phyloP scores from a whole-genome alignment of 2,329 filamentous ascomycete genomes.

The Leptographium radiaticola region DNA sequence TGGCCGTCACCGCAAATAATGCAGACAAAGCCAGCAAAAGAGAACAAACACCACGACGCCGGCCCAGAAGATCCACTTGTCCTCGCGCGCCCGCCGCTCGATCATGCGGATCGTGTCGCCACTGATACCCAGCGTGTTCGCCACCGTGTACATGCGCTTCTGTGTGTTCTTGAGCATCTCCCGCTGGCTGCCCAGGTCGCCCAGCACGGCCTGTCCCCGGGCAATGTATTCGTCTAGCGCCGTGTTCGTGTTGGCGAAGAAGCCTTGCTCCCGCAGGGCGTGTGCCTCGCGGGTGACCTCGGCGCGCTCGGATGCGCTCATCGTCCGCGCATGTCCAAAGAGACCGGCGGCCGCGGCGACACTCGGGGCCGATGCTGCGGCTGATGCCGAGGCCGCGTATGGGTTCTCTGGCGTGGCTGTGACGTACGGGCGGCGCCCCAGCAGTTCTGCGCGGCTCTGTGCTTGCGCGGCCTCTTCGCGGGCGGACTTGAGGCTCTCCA shows the following conservation, averaged over 20 bases:
- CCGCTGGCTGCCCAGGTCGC: slow-evolving; percentile 76
- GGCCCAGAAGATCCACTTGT: slow-evolving; percentile 95
- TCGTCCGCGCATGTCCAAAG: slow-evolving; percentile 24
- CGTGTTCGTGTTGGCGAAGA: slow-evolving; percentile 68
- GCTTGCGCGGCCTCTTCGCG: slow-evolving; percentile 60
- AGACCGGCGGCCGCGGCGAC: slow-evolving; percentile 12
- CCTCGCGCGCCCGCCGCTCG: slow-evolving; percentile 78
- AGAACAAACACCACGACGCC: slow-evolving; percentile 76
- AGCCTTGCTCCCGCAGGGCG: slow-evolving; percentile 77
- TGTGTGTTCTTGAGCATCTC: slow-evolving; percentile 95
- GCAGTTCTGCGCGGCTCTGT: slow-evolving; percentile 62
- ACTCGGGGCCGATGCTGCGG: slow-evolving; percentile 7
- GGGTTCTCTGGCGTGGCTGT: slow-evolving; percentile 79
- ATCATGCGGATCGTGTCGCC: slow-evolving; percentile 97
- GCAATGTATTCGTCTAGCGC: slow-evolving; percentile 93
- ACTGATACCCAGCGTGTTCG: slow-evolving; percentile 84
- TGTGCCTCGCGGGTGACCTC: slow-evolving; percentile 53
- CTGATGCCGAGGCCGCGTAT: slow-evolving; percentile 50
- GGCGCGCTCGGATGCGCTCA: slow-evolving; percentile 24
- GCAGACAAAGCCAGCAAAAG: slow-evolving; percentile 86
- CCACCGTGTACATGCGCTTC: slow-evolving; percentile 77
- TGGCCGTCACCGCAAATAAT: slow-evolving; percentile 54
- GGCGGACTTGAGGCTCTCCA: slow-evolving; percentile 64
- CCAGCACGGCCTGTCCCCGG: slow-evolving; percentile 76
- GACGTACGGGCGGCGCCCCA: slow-evolving; percentile 75